Evolutionary conservation across 208 protist species (phyloP).

Genomic region (Jaenimonas drosophilae): DNA sequence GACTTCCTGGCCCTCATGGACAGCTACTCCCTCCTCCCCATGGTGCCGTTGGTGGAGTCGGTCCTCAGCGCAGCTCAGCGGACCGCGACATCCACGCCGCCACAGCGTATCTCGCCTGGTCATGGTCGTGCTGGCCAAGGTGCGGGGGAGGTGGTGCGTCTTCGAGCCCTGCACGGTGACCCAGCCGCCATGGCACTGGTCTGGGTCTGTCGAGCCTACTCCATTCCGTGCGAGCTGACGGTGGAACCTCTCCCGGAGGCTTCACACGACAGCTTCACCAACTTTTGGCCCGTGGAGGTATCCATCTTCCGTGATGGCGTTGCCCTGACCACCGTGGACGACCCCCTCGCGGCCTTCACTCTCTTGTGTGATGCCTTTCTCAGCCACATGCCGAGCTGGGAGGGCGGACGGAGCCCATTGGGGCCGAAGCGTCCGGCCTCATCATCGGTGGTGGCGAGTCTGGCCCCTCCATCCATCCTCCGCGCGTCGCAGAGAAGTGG

Average conservation of each 20-base stretch:
- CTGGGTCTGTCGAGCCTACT: slow-evolving; percentile 64
- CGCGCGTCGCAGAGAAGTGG: not conserved
- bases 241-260: slow-evolving; percentile 34
- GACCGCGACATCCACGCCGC: slow-evolving; percentile 8
- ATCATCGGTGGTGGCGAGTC: not conserved
- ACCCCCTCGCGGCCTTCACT: slow-evolving; percentile 6
- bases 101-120: no score
- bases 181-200: slow-evolving; percentile 54
- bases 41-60: slow-evolving; percentile 44
- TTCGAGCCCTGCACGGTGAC: slow-evolving; percentile 47
- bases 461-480: not conserved
- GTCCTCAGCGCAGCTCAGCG: slow-evolving; percentile 29
- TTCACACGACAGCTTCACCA: not conserved
- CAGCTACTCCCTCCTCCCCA: slow-evolving; percentile 17
- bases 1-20: slow-evolving; percentile 59
- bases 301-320: not conserved
- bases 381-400: slow-evolving; percentile 5
- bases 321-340: slow-evolving; percentile 1
- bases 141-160: slow-evolving; percentile 17
- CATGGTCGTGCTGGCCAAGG: no score
- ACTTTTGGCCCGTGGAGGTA: not conserved
- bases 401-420: not conserved
- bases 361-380: slow-evolving; percentile 14
- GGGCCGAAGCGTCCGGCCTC: not conserved
- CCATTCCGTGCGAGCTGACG: slow-evolving; percentile 38